Evolutionary conservation across 1,284 basidiomycete genomes (phyloP), one percentile per base, ranked within the genome.

Genomic region (Ustilago sp.): DNA sequence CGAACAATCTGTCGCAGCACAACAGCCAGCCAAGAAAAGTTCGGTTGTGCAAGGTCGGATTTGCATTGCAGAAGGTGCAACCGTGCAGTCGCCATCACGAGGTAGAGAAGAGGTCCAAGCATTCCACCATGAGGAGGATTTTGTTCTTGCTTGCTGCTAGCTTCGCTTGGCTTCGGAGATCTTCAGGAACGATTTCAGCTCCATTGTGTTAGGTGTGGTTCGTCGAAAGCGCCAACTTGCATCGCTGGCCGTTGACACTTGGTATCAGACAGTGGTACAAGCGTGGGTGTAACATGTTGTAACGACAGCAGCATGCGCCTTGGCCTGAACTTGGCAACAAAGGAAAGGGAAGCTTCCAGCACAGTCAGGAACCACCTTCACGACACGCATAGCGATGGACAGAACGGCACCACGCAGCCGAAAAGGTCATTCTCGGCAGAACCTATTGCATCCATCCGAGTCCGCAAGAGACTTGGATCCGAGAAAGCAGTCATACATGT

Each of bases 1-100:
- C 45, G 19, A 31, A 31, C 6, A 48, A 13, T 48, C 19, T 28
- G 7, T 4, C 28, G 8, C 8, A 48, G 3, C 23, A 4, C 48
- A 50, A 38, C 19, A 28, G 36, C 35, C 53, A 23, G 41, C 19
- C 23, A 17, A 39, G 23, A 31, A 34, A 54, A 56, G 54, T 54
- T 63, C 61, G 54, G 53, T 31, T 63, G 52, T 17, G 53, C 60
- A 55, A 43, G 43, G 52, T 54, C 41, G 0, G 41, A 43, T 43
- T 43, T 54, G 53, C 53, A 8, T 34, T 55, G 61, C 61, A 63
- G 35, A 62, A 35, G 35, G 59, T 34, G 34, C 19, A 23, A 39
- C 61, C 45, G 34, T 56, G 61, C 53, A 36, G 52, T 55, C 60
- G 19, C 9, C 4, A 8, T 9, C 19, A 28, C 9, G 11, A 45